These are phyloP conservation scores for Musa schizocarpa DNA, from an alignment of 176 grass and related monocot genomes.

Conservation along the genomic window DNA sequence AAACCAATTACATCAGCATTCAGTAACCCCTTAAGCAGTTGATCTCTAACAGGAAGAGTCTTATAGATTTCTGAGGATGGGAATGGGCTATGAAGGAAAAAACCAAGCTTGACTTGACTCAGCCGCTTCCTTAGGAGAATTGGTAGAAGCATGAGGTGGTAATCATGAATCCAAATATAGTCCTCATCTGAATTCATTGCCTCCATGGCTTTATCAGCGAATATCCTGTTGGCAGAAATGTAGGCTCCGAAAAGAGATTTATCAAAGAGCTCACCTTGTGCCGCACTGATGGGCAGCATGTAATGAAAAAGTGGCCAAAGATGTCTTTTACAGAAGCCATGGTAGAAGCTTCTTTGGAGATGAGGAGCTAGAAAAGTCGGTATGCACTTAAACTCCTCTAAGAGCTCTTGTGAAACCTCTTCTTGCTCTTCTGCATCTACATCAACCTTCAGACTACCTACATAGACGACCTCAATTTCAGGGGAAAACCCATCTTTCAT, in stretches of 20 bases:
- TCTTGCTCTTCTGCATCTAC: constrained; percentile 2
- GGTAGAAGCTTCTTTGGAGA: constrained; percentile 8
- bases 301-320: constrained; percentile 18
- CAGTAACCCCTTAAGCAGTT: constrained; percentile 1
- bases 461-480: constrained; percentile 7
- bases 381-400: constrained; percentile 3
- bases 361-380: neutral
- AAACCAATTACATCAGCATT: constrained; percentile 16
- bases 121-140: constrained; percentile 11
- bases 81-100: constrained; percentile 11
- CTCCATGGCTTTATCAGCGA: constrained; percentile 9
- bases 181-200: constrained; percentile 13
- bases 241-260: neutral
- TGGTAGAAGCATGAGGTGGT: constrained; percentile 8
- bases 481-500: constrained; percentile 10
- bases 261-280: neutral
- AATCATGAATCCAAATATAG: constrained; percentile 7
- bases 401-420: constrained; percentile 4
- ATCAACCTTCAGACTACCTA: constrained; percentile 13
- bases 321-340: constrained; percentile 10
- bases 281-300: constrained; percentile 2
- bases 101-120: constrained; percentile 2
- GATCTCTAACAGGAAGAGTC: constrained; percentile 4
- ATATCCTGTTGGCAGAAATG: constrained; percentile 16
- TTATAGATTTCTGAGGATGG: constrained; percentile 11